Percentiles rank a stretch among this genome's conserved stretches.
phyloP scores from a whole-genome alignment of 2,329 filamentous ascomycete species.

The Aquanectria penicillioides region DNA sequence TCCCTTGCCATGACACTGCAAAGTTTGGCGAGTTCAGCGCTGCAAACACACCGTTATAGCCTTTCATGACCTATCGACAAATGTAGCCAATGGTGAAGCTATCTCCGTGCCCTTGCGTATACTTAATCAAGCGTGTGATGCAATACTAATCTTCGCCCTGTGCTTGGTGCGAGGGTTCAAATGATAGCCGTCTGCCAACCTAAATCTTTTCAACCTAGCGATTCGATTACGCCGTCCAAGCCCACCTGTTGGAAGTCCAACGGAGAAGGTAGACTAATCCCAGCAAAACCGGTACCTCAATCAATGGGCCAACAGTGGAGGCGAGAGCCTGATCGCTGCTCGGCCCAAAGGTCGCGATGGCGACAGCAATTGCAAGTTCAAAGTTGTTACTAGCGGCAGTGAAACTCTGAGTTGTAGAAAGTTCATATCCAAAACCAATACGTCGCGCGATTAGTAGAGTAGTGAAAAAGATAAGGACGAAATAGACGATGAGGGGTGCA shows the following conservation, averaged over 20 bases:
- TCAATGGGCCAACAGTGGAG: constrained; percentile 83
- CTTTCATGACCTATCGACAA: too few relatives aligned
- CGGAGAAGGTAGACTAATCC: constrained; percentile 79
- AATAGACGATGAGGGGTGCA: constrained; percentile 85
- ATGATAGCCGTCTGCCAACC: too few relatives aligned
- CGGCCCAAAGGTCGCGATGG: constrained; percentile 81
- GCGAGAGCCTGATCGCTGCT: constrained; percentile 84
- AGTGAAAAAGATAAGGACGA: constrained; percentile 75
- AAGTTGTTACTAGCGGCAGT: constrained; percentile 55
- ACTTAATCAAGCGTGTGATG: too few relatives aligned
- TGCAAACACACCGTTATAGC: too few relatives aligned
- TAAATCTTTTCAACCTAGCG: too few relatives aligned
- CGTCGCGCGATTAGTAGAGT: constrained; percentile 71
- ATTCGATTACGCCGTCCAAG: constrained; percentile 56
- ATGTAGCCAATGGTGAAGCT: too few relatives aligned
- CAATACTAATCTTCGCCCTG: too few relatives aligned
- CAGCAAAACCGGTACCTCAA: constrained; percentile 86
- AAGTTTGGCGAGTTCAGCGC: too few relatives aligned
- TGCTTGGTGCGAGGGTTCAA: too few relatives aligned
- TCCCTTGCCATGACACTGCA: too few relatives aligned
- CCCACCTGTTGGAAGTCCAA: constrained; percentile 63
- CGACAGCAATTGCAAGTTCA: constrained; percentile 89
- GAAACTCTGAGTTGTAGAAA: constrained; percentile 76
- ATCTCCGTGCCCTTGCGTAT: too few relatives aligned
- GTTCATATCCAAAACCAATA: constrained; percentile 78